These are phyloP conservation scores for Streptanthus diversifolius DNA, from an alignment of 345 rosid species.

Conservation along the genomic window DNA sequence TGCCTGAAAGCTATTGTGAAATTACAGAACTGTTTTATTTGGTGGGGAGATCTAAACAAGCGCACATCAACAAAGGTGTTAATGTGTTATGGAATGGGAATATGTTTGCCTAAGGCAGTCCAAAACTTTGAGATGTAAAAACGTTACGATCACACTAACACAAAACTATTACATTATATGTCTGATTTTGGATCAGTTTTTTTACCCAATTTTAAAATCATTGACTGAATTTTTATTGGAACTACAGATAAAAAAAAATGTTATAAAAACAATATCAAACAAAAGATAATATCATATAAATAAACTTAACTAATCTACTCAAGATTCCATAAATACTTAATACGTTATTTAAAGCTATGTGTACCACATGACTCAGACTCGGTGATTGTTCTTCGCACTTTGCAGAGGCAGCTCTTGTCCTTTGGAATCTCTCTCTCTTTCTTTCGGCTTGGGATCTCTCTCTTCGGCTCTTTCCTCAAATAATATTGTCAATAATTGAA, in stretches of 20 bases:
- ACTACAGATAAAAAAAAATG: not conserved
- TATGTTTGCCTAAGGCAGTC: no score
- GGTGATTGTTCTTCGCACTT: conserved; percentile 26
- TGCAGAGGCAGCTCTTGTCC: conserved; percentile 16
- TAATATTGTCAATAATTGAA: not conserved
- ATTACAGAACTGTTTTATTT: no score
- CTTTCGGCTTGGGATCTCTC: conserved; percentile 7
- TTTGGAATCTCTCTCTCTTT: conserved; percentile 5
- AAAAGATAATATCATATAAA: not conserved
- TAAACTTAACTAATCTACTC: not conserved
- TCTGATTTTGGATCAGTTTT: not conserved
- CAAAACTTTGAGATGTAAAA: no score
- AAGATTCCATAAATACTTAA: not conserved
- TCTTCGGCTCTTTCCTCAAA: not conserved
- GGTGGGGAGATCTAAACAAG: no score
- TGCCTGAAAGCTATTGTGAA: no score
- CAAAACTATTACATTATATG: not conserved
- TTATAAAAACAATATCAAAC: not conserved
- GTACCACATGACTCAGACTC: conserved; percentile 24
- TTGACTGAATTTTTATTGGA: not conserved
- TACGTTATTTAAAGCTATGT: not conserved
- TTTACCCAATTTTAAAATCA: not conserved
- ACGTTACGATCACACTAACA: not conserved
- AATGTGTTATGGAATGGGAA: no score
- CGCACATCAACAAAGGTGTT: no score